Conservation (phyloP, 2,329 filamentous ascomycete genomes). For the Aureobasidium subglaciale region DNA sequence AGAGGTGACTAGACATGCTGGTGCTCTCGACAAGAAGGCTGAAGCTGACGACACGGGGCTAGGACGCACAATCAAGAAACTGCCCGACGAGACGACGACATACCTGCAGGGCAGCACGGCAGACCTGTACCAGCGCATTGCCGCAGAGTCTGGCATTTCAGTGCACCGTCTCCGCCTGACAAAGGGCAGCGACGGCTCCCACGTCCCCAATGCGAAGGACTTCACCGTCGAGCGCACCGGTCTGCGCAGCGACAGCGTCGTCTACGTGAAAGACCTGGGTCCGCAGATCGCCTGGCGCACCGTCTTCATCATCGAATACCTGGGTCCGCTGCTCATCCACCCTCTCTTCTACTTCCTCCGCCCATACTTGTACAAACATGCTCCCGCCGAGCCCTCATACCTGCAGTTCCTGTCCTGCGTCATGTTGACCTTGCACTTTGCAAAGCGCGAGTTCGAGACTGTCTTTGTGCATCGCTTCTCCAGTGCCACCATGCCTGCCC, state of each 20-base stretch:
- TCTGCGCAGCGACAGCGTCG: conserved; percentile 50
- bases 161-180: conserved; percentile 57
- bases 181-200: conserved; percentile 54
- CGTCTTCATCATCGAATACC: conserved; percentile 91
- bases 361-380: conserved; percentile 60
- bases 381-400: conserved; percentile 46
- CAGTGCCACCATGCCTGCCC: conserved; percentile 82
- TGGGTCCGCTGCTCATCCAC: conserved; percentile 86
- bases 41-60: conserved; percentile 6
- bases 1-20: conserved; percentile 30
- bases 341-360: conserved; percentile 63
- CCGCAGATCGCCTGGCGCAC: conserved; percentile 86
- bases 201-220: conserved; percentile 49
- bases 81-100: conserved; percentile 51
- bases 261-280: conserved; percentile 94
- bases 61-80: conserved; percentile 57
- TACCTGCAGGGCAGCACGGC: conserved; percentile 44
- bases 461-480: conserved; percentile 94
- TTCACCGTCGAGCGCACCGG: conserved; percentile 49
- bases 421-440: conserved; percentile 75
- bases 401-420: conserved; percentile 66
- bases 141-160: conserved; percentile 47
- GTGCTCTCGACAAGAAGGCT: not conserved
- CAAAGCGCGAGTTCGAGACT: conserved; percentile 94
- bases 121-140: conserved; percentile 52